Conservation (phyloP, 768 basidiomycete genomes). For the Scleroderma bovista region DNA sequence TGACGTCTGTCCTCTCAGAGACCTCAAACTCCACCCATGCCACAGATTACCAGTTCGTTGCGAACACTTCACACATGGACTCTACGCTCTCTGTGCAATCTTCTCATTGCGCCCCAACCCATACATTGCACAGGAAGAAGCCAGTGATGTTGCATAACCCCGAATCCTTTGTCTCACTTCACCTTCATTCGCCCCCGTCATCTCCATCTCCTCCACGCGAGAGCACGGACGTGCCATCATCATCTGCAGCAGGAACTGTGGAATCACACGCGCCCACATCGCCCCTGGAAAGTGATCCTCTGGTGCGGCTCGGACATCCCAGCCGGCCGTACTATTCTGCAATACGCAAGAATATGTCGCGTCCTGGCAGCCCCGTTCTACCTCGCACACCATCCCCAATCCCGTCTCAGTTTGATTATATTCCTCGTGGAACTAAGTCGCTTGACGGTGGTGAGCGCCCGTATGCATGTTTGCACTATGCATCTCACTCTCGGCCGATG, state of each 20-base stretch:
- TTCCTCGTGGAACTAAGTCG: constrained; percentile 27
- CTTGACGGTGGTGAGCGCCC: constrained; percentile 24
- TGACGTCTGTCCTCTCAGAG: constrained; percentile 18
- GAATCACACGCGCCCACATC: constrained; percentile 15
- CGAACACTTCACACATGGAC: constrained; percentile 8
- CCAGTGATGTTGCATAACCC: constrained; percentile 28
- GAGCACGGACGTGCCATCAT: constrained; percentile 13
- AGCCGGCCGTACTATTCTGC: constrained; percentile 50
- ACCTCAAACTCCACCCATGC: constrained; percentile 16
- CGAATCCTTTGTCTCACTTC: constrained; percentile 19
- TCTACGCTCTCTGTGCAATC: constrained; percentile 21
- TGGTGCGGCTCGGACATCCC: constrained; percentile 45
- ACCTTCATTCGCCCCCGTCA: constrained; percentile 16
- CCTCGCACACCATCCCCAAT: constrained; percentile 24
- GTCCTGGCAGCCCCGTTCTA: constrained; percentile 31
- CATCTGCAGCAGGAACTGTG: constrained; percentile 14
- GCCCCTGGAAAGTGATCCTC: constrained; percentile 15
- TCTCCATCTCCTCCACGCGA: constrained; percentile 17
- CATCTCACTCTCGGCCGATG: constrained; percentile 21
- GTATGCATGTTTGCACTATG: constrained; percentile 8
- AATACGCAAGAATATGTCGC: constrained; percentile 45
- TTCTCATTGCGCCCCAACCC: constrained; percentile 23
- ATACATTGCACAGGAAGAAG: constrained; percentile 37
- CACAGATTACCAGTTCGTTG: constrained; percentile 14
- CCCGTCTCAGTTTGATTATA: constrained; percentile 17